Evolutionary conservation across 2,329 filamentous ascomycete genomes (phyloP), one percentile per base, ranked within the genome.

Genomic region (Aspergillus proliferans): DNA sequence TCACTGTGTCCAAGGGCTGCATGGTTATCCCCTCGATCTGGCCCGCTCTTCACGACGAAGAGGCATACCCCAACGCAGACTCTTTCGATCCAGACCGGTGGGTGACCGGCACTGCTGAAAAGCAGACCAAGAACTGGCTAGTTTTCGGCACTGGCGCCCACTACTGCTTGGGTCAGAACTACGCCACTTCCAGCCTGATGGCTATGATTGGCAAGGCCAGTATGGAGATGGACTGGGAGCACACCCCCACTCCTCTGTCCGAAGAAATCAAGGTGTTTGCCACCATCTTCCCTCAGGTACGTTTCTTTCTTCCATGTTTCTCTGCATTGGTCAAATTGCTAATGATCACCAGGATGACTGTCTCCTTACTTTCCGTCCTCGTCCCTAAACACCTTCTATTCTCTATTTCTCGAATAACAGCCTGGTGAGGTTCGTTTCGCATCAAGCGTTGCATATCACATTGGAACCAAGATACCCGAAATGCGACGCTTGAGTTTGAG

Each of bases 261-360:
- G 93, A 98, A 74, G 85, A 95, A 71, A 97, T 98, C 72, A 92
- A 95, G 76, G 92, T 97, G 58, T 98, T 97, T 74, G 93, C 93
- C 38, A 96, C 90, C 24, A 95, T 98, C 60, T 98, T 98, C 80
- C 93, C 93, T 49, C 86, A 87, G 86, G 91, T 94, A 51, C 56
- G 48, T 47, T 54, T 28, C 39, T 47, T 54, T 28, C 36, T 48
- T 4, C 6, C 8, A 51, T 15, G 24, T 47, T 47, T 36, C 14
- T 38, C 58, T 8, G 6, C 48, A 36, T 48, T 54, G 38, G 52
- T 43, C 48, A 10, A 33, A 33, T 47, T 51, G 47, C 58, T 59
- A 53, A 65, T 48, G 12, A 45, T 59, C 67, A 53, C 4, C 56
- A 92, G 87, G 88, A 94, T 66, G 86, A 93, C 67, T 93, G 88